Conservation (phyloP, 2,329 filamentous ascomycete genomes). For the Helotiales sp. region DNA sequence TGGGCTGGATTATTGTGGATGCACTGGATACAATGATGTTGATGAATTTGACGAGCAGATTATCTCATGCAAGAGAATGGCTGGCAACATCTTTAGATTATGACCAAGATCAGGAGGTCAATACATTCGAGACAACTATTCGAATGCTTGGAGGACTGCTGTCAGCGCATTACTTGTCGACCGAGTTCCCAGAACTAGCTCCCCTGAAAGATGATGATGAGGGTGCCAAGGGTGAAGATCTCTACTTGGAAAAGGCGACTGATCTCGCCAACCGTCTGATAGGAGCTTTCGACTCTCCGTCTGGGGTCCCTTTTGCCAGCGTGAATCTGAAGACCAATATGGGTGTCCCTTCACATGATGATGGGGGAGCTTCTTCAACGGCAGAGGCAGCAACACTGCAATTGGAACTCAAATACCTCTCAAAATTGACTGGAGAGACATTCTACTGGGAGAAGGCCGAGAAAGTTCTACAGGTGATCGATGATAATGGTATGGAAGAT, state of each 20-base stretch:
- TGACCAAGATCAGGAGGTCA: conserved; percentile 93
- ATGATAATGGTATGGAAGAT: conserved; percentile 77
- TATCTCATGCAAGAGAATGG: conserved; percentile 88
- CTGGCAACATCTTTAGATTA: conserved; percentile 80
- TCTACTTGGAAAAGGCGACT: conserved; percentile 95
- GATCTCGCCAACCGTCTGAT: conserved; percentile 88
- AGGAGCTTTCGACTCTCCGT: conserved; percentile 83
- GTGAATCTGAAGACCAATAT: conserved; percentile 80
- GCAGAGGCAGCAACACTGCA: conserved; percentile 92
- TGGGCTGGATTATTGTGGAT: conserved; percentile 99
- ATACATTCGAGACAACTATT: conserved; percentile 97
- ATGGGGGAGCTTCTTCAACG: conserved; percentile 88
- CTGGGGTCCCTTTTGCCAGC: conserved; percentile 88
- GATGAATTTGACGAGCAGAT: conserved; percentile 91
- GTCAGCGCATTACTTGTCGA: conserved; percentile 94
- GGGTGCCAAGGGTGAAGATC: conserved; percentile 78
- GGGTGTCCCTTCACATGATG: conserved; percentile 81
- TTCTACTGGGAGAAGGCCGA: conserved; percentile 93
- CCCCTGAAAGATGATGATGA: conserved; percentile 73
- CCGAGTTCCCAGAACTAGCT: conserved; percentile 77
- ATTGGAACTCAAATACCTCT: conserved; percentile 95
- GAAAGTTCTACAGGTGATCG: conserved; percentile 88
- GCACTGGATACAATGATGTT: conserved; percentile 95
- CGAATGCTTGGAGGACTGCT: conserved; percentile 94
- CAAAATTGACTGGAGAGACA: conserved; percentile 90